Evolutionary conservation across 2,329 filamentous ascomycete species (phyloP).

Genomic region (Hyphodiscus sp.): DNA sequence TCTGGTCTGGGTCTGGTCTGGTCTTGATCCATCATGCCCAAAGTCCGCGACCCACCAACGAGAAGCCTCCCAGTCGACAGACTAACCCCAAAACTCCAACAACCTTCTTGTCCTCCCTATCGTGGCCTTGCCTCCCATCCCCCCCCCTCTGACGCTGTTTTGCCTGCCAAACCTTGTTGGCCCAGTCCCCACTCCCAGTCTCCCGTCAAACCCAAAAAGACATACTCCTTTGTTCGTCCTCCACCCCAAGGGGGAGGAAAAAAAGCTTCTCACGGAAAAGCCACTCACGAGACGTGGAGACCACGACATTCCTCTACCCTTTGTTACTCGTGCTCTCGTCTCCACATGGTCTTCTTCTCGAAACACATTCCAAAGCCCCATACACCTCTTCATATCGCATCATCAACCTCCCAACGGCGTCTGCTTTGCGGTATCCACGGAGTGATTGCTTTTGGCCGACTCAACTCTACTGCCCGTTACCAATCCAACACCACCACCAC

Average conservation of each 20-base stretch:
- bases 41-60: no score
- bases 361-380: not conserved
- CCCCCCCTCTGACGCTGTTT: slow-evolving; percentile 3
- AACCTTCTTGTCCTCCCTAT: not conserved
- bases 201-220: not conserved
- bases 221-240: slow-evolving; percentile 2
- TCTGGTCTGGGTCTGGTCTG: no score
- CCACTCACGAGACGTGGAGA: slow-evolving; percentile 16
- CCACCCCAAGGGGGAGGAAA: slow-evolving; percentile 4
- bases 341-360: not conserved
- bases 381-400: not conserved
- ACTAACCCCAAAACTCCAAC: no score
- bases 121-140: not conserved
- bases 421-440: not conserved
- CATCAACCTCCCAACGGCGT: not conserved
- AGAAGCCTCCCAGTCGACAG: no score
- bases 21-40: no score
- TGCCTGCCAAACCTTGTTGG: slow-evolving; percentile 8
- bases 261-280: slow-evolving; percentile 7
- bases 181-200: slow-evolving; percentile 1
- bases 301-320: slow-evolving; percentile 2
- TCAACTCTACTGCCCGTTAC: not conserved
- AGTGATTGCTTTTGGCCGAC: not conserved
- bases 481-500: not conserved
- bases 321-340: not conserved